Evolutionary conservation across 2,329 filamentous ascomycete species (phyloP).

Genomic region (Fusarium brachygibbosum): DNA sequence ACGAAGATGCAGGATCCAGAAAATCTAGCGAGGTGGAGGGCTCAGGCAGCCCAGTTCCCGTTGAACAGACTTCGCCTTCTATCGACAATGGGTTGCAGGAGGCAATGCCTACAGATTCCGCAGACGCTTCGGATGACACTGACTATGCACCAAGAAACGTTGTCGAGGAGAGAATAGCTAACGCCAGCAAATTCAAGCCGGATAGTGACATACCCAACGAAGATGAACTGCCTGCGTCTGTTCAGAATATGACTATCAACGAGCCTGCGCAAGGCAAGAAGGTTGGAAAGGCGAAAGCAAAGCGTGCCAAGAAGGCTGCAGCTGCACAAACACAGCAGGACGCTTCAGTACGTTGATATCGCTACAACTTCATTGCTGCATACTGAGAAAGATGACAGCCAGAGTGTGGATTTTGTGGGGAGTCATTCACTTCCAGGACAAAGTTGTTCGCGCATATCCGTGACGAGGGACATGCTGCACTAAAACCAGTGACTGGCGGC

Average conservation of each 20-base stretch:
- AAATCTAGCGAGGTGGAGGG: background rate
- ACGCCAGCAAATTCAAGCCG: slow-evolving; percentile 16
- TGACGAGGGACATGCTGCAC: slow-evolving; percentile 73
- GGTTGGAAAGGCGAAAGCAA: slow-evolving; percentile 65
- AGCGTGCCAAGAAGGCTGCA: slow-evolving; percentile 63
- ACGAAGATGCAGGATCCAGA: background rate
- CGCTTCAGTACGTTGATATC: slow-evolving; percentile 52
- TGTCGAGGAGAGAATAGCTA: slow-evolving; percentile 58
- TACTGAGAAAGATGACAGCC: slow-evolving; percentile 49
- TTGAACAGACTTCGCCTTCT: background rate
- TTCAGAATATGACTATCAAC: slow-evolving; percentile 48
- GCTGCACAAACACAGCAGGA: slow-evolving; percentile 53
- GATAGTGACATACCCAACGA: background rate
- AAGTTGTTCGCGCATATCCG: slow-evolving; percentile 81
- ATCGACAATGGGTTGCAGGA: slow-evolving; percentile 1
- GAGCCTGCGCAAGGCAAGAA: slow-evolving; percentile 54
- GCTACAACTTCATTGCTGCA: background rate
- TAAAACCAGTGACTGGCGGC: slow-evolving; percentile 35
- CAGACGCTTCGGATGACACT: slow-evolving; percentile 49
- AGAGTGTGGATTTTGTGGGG: slow-evolving; percentile 61
- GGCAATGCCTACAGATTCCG: slow-evolving; percentile 18
- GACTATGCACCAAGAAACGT: slow-evolving; percentile 64
- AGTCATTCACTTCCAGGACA: slow-evolving; percentile 71
- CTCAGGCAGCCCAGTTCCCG: background rate
- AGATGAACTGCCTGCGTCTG: slow-evolving; percentile 28